Base-by-base conservation (phyloP, 345 rosid genomes). In the Rubroshorea leprosula region DNA sequence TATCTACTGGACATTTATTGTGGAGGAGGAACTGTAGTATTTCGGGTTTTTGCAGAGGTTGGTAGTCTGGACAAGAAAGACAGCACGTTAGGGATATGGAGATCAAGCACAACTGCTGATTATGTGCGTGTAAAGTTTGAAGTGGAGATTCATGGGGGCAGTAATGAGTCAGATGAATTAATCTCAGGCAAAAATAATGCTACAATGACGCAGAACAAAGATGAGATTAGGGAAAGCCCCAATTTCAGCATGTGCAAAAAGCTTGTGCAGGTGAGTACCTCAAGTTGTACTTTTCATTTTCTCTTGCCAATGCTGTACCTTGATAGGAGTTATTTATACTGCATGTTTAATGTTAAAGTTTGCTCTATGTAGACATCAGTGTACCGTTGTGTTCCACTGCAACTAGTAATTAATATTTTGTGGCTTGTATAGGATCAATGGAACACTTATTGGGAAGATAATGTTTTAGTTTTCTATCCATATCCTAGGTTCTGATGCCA, bases 171-270 rank as follows among this genome's bases (percentile, higher is more conserved):
- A 26, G 82, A 80, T 69, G 70, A 71, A 56, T 68, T 79, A 0
- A 71, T 62, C 52, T 51, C 74, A 25, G 46, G 56, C 65, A 64
- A 66, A 51, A 63, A 63, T 49, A 49, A 65, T 68, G 68, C 70
- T 20, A 61, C 67, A 45, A 63, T 72, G 71, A 69, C 76, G 61
- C 78, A 62, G 52, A 71, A 74, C 56, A 71, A 76, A 58, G 72
- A 71, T 51, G 83, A 80, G 52, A 67, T 70, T 46, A 80, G 85
- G 62, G 95, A 85, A 67, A 79, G 84, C 17, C 70, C 84, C 66
- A 79, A 91, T 73, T 84, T 92, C 76, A 83, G 73, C 48, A 78
- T 86, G 81, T 92, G 97, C 79, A 83, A 83, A 77, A 89, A 79
- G 81, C 94, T 93, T 67, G 99, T 85, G 57, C 87, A 82, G 88